These are phyloP conservation scores for Moelleriella libera DNA, from an alignment of 2,329 filamentous ascomycete genomes.

Conservation along the genomic window DNA sequence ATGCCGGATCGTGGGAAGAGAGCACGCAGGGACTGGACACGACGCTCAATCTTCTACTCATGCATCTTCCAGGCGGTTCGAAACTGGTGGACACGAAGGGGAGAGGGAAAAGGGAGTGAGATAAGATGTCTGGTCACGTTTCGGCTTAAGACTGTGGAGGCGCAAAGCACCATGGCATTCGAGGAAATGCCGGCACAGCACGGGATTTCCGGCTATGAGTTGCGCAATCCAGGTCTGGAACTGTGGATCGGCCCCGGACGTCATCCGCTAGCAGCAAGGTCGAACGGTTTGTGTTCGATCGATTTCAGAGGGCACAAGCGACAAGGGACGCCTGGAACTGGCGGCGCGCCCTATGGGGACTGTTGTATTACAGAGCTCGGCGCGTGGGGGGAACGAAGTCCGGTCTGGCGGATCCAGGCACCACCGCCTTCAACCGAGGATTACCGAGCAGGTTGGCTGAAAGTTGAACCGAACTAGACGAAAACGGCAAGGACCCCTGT, in stretches of 20 bases:
- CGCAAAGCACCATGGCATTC: not conserved
- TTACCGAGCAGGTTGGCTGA: constrained; percentile 4
- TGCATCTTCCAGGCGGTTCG: too few species aligned
- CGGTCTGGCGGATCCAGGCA: not conserved
- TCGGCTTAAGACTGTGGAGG: constrained; percentile 1
- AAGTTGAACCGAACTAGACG: too few species aligned
- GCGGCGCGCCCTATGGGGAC: too few species aligned
- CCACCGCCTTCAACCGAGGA: constrained; percentile 6
- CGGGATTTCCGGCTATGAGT: not conserved
- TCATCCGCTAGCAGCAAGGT: too few species aligned
- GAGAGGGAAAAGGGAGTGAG: not conserved
- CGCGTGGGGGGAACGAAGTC: not conserved
- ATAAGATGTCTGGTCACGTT: not conserved
- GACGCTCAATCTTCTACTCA: too few species aligned
- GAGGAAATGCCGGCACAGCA: constrained; percentile 2
- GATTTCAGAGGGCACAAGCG: too few species aligned
- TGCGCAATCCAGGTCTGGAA: too few species aligned
- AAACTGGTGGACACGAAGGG: not conserved
- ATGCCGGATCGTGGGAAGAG: constrained; percentile 1
- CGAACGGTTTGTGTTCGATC: too few species aligned
- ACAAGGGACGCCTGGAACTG: too few species aligned
- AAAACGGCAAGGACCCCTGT: too few species aligned
- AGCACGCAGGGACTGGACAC: not conserved
- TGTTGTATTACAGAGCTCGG: too few species aligned
- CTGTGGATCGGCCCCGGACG: too few species aligned